Percentiles rank a stretch among this genome's conserved stretches.
phyloP scores from a whole-genome alignment of 768 basidiomycete genomes.

The Collybiopsis confluens region DNA sequence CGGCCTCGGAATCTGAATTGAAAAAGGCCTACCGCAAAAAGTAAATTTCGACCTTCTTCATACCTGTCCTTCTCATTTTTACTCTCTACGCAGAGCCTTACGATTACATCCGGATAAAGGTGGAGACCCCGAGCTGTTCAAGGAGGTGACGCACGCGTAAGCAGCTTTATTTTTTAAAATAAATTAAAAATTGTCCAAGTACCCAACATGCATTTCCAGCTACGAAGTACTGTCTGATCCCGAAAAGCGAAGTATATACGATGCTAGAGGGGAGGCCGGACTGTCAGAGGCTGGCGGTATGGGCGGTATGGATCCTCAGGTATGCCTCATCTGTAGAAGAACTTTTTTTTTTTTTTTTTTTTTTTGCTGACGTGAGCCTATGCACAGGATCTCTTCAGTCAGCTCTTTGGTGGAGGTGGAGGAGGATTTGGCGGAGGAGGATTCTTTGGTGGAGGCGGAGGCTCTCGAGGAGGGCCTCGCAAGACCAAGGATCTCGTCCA shows the following conservation, averaged over 20 bases:
- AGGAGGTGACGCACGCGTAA: slow-evolving; percentile 94
- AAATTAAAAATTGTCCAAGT: not conserved
- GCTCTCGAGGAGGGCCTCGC: slow-evolving; percentile 67
- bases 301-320: slow-evolving; percentile 97
- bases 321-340: slow-evolving; percentile 25
- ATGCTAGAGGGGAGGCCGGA: slow-evolving; percentile 90
- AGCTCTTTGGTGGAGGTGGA: slow-evolving; percentile 82
- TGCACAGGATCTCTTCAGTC: slow-evolving; percentile 87
- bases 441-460: slow-evolving; percentile 63
- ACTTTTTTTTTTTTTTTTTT: slow-evolving; percentile 5
- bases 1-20: slow-evolving; percentile 78
- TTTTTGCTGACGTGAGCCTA: too few species aligned
- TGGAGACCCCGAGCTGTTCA: slow-evolving; percentile 95
- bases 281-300: slow-evolving; percentile 81
- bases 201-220: slow-evolving; percentile 32
- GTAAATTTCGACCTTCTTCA: slow-evolving; percentile 31
- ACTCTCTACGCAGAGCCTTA: slow-evolving; percentile 56
- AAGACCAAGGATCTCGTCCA: slow-evolving; percentile 99
- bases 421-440: slow-evolving; percentile 73
- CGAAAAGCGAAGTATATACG: slow-evolving; percentile 78
- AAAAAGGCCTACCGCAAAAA: slow-evolving; percentile 97
- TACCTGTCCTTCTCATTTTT: slow-evolving; percentile 8
- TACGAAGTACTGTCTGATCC: slow-evolving; percentile 92
- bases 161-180: slow-evolving; percentile 30
- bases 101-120: slow-evolving; percentile 91